Percentiles rank a stretch among this genome's conserved stretches.
Evolutionary conservation across 148 eudicot genomes (phyloP).

Genomic region (Salicornia ramosissima): DNA sequence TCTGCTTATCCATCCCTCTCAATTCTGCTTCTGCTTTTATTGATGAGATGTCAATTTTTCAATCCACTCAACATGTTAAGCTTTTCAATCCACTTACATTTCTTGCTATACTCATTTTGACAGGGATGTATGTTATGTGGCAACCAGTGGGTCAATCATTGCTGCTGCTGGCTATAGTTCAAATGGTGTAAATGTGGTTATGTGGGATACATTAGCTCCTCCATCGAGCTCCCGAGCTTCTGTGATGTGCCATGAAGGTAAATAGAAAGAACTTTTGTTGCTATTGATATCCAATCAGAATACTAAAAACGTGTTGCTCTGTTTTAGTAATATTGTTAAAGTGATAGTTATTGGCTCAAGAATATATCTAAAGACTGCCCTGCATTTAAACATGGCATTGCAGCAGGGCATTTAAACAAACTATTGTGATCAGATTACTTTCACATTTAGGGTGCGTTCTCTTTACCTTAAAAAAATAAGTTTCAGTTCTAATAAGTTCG

Average conservation of each 20-base stretch:
- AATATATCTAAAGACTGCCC: neutral
- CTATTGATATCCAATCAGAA: neutral
- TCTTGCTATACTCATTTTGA: conserved; percentile 19
- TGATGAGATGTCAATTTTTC: neutral
- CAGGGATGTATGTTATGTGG: conserved; percentile 88
- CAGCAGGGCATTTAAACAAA: too few species aligned
- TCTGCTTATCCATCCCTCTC: neutral
- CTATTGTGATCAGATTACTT: neutral
- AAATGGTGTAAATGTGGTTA: conserved; percentile 72
- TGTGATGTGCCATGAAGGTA: conserved; percentile 99
- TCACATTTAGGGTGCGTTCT: too few species aligned
- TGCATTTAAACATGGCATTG: neutral
- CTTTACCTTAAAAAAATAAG: too few species aligned
- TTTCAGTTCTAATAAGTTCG: too few species aligned
- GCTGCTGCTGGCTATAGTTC: conserved; percentile 94
- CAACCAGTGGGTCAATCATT: conserved; percentile 90
- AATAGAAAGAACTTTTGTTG: neutral
- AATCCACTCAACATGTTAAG: conserved; percentile 2
- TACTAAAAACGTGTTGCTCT: neutral
- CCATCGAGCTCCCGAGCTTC: conserved; percentile 90
- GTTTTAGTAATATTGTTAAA: neutral
- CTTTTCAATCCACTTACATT: conserved; percentile 8
- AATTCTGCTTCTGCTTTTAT: neutral
- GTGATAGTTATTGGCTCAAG: neutral
- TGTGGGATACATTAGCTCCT: conserved; percentile 99